phyloP scores from a whole-genome alignment of 495 filamentous ascomycete species.

The Aspergillus conjunctus region DNA sequence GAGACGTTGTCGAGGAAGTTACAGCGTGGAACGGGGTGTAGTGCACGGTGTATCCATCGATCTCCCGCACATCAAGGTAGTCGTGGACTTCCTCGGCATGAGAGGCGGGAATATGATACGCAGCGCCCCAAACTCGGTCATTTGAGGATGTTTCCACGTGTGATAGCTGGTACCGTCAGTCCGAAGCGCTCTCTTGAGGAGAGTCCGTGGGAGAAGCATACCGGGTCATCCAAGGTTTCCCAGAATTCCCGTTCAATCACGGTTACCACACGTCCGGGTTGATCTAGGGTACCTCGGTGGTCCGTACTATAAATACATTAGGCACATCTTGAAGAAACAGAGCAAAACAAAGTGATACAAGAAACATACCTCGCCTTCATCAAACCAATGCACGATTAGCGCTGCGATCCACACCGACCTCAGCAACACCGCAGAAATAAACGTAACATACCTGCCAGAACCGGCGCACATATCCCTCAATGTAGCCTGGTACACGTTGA shows the following conservation, averaged over 20 bases:
- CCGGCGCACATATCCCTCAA: conserved; percentile 88
- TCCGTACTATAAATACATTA: conserved; percentile 62
- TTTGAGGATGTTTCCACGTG: conserved; percentile 41
- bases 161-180: conserved; percentile 32
- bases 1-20: background rate
- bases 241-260: conserved; percentile 82
- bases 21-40: conserved; percentile 76
- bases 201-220: conserved; percentile 19
- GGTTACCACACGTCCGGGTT: conserved; percentile 90
- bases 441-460: conserved; percentile 87
- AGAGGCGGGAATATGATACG: conserved; percentile 79
- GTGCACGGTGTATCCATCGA: conserved; percentile 92
- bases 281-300: conserved; percentile 86
- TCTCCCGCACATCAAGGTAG: conserved; percentile 95
- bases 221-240: conserved; percentile 71
- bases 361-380: conserved; percentile 41
- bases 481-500: conserved; percentile 83
- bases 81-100: conserved; percentile 79
- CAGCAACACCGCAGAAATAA: conserved; percentile 11
- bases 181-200: background rate
- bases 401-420: background rate
- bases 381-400: background rate
- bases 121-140: conserved; percentile 83
- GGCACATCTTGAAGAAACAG: background rate
- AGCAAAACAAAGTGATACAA: background rate